phyloP scores from a whole-genome alignment of 306 rosid species.

The Vachellia collinsii region DNA sequence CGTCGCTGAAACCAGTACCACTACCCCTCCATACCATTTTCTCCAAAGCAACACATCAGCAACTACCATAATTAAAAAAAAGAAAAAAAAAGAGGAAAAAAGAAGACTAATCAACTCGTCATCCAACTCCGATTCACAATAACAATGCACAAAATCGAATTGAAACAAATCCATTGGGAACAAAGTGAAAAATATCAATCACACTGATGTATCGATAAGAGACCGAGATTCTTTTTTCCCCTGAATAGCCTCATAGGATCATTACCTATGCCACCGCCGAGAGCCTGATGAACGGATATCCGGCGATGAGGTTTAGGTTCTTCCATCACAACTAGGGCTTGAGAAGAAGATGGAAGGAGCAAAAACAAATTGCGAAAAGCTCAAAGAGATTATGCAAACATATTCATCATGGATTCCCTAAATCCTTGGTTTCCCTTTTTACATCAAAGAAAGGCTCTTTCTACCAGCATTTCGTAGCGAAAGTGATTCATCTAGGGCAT shows the following conservation, averaged over 20 bases:
- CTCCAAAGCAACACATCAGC: constrained; percentile 90
- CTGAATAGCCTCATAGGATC: constrained; percentile 16
- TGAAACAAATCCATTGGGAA: neutral
- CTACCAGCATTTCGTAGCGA: no score
- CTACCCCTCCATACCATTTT: constrained; percentile 72
- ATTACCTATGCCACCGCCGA: constrained; percentile 78
- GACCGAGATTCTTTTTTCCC: neutral
- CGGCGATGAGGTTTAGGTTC: constrained; percentile 61
- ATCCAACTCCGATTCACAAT: neutral
- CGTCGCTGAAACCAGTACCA: constrained; percentile 61
- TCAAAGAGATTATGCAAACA: neutral
- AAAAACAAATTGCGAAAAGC: neutral
- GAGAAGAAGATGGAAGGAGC: neutral
- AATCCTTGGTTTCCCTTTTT: no score
- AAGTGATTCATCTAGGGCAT: no score
- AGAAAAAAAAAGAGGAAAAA: constrained; percentile 10
- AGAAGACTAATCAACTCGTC: neutral
- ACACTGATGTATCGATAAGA: constrained; percentile 21
- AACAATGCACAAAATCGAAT: neutral
- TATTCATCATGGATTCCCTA: no score
- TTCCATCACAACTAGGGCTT: constrained; percentile 68
- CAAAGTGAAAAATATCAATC: neutral
- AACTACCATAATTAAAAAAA: constrained; percentile 51
- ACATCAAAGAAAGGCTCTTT: no score
- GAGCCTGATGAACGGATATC: constrained; percentile 67